Percentiles rank a stretch among this genome's conserved stretches.
These are phyloP conservation scores for Zymoseptoria tritici DNA, from an alignment of 2,329 filamentous ascomycete species.

Conservation along the genomic window DNA sequence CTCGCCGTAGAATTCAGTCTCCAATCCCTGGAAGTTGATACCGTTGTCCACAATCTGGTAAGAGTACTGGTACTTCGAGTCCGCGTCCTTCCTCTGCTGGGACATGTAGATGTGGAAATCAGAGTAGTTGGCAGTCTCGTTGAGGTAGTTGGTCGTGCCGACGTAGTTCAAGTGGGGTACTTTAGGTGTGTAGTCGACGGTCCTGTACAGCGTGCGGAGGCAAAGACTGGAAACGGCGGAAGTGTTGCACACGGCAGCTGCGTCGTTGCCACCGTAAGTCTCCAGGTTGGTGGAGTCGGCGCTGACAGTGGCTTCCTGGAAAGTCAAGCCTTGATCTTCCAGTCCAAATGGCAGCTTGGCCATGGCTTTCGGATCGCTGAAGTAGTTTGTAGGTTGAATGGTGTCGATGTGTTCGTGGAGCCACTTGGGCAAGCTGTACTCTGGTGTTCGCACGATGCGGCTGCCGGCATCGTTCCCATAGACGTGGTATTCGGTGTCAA, in stretches of 20 bases:
- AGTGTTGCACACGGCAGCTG: conserved; percentile 6
- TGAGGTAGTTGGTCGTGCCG: conserved; percentile 40
- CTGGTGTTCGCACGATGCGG: conserved; percentile 47
- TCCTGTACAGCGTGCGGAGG: conserved; percentile 46
- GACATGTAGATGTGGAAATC: conserved; percentile 14
- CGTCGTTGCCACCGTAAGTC: neutral
- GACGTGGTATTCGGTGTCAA: conserved; percentile 51
- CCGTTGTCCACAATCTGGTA: conserved; percentile 53
- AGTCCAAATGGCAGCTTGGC: neutral
- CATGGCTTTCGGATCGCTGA: conserved; percentile 11
- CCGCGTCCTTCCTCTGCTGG: conserved; percentile 7
- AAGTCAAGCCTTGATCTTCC: neutral
- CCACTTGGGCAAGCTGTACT: conserved; percentile 55
- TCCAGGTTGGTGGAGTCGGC: neutral
- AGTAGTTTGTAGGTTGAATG: conserved; percentile 49
- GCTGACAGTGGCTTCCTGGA: neutral
- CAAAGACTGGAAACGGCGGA: conserved; percentile 43
- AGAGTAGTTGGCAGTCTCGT: conserved; percentile 33
- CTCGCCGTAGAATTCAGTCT: conserved; percentile 19
- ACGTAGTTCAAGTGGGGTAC: conserved; percentile 23
- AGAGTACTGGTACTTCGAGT: conserved; percentile 17
- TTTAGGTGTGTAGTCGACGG: conserved; percentile 30
- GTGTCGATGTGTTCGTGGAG: conserved; percentile 51
- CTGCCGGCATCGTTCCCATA: conserved; percentile 39
- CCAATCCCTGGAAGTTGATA: conserved; percentile 48